Evolutionary conservation across 768 basidiomycete species (phyloP).

Genomic region (Boletus pseudopeckii): DNA sequence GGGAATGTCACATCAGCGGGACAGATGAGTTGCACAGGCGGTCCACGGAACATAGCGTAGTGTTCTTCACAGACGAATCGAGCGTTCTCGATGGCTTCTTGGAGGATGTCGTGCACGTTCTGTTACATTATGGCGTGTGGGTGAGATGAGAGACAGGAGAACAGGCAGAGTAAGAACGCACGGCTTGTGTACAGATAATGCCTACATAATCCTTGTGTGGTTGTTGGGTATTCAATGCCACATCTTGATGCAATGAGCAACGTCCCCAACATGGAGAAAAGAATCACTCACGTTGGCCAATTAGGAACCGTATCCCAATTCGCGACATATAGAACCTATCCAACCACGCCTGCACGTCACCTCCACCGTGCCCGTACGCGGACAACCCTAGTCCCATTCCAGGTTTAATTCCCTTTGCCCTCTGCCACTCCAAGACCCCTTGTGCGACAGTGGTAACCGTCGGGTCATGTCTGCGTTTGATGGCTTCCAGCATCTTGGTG

Average conservation of each 20-base stretch:
- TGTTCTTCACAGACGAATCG: constrained; percentile 94
- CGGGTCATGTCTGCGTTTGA: constrained; percentile 95
- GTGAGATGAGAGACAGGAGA: not conserved
- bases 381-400: constrained; percentile 29
- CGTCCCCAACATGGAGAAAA: not conserved
- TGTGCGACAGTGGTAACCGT: constrained; percentile 97
- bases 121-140: constrained; percentile 24
- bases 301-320: constrained; percentile 93
- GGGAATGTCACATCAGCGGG: constrained; percentile 81
- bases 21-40: constrained; percentile 95
- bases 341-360: constrained; percentile 92
- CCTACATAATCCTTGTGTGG: constrained; percentile 92
- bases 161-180: constrained; percentile 36
- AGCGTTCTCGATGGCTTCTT: constrained; percentile 98
- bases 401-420: constrained; percentile 34
- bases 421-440: constrained; percentile 96
- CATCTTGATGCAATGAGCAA: constrained; percentile 50
- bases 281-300: constrained; percentile 79
- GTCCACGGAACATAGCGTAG: constrained; percentile 92
- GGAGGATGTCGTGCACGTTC: constrained; percentile 97
- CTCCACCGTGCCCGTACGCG: constrained; percentile 59
- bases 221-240: constrained; percentile 90
- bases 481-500: constrained; percentile 79
- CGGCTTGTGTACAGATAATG: constrained; percentile 92
- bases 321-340: constrained; percentile 97